Percentiles rank a stretch among this genome's conserved stretches.
Evolutionary conservation across 768 basidiomycete genomes (phyloP).

Genomic region (Mycena epipterygia): DNA sequence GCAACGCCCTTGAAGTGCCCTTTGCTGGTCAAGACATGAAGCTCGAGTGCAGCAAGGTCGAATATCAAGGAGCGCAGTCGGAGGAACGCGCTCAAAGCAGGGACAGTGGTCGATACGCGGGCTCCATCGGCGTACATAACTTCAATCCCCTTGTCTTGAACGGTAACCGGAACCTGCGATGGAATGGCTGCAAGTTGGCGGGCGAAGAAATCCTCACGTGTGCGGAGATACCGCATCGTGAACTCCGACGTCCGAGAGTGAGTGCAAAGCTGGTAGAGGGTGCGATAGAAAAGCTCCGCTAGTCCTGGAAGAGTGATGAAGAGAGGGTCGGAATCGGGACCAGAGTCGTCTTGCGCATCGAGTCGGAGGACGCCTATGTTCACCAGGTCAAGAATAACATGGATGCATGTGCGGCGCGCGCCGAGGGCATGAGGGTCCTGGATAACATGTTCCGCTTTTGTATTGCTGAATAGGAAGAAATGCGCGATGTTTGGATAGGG

Average conservation of each 20-base stretch:
- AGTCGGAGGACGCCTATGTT: conserved; percentile 78
- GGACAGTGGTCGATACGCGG: conserved; percentile 75
- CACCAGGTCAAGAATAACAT: conserved; percentile 84
- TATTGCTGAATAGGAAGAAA: conserved; percentile 84
- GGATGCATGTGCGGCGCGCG: conserved; percentile 78
- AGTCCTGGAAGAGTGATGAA: conserved; percentile 78
- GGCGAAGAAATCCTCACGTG: conserved; percentile 90
- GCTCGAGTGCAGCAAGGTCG: conserved; percentile 88
- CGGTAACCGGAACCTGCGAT: conserved; percentile 66
- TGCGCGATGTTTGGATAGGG: conserved; percentile 89
- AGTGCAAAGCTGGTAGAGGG: conserved; percentile 89
- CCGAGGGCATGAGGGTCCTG: conserved; percentile 86
- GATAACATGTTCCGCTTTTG: conserved; percentile 72
- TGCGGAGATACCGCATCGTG: conserved; percentile 88
- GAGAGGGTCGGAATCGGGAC: conserved; percentile 62
- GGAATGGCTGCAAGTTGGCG: conserved; percentile 87
- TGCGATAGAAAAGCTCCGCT: conserved; percentile 87
- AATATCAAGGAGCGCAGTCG: conserved; percentile 88
- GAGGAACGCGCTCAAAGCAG: conserved; percentile 81
- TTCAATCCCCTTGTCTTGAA: conserved; percentile 66
- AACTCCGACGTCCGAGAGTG: conserved; percentile 87
- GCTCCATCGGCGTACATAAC: conserved; percentile 81
- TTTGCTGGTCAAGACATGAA: conserved; percentile 87
- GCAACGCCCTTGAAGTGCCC: conserved; percentile 80
- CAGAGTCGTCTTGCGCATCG: conserved; percentile 56